These are phyloP conservation scores for Nakaseomyces kungkrabaensis DNA, from an alignment of 1,139 yeast genomes.

Conservation along the genomic window DNA sequence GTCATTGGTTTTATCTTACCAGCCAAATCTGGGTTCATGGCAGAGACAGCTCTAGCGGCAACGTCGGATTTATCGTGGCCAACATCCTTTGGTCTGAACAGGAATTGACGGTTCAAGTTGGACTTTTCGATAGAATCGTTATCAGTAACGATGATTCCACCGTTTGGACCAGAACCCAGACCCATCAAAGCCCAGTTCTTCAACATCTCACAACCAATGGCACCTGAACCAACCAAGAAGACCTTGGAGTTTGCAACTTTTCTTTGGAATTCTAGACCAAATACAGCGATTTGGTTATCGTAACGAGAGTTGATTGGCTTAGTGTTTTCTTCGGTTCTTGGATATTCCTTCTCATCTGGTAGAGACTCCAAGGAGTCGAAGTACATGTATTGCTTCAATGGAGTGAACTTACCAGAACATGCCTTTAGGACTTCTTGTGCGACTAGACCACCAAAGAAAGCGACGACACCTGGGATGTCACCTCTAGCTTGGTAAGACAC, in stretches of 20 bases:
- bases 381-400: constrained; percentile 83
- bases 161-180: constrained; percentile 82
- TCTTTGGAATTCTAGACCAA: constrained; percentile 72
- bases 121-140: constrained; percentile 93
- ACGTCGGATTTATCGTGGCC: constrained; percentile 86
- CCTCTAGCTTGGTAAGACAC: constrained; percentile 82
- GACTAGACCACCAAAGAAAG: constrained; percentile 86
- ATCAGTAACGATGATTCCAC: constrained; percentile 79
- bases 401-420: constrained; percentile 86
- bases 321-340: constrained; percentile 62
- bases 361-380: constrained; percentile 90
- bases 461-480: constrained; percentile 82
- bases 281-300: constrained; percentile 89
- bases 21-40: constrained; percentile 73
- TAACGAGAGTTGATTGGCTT: constrained; percentile 74
- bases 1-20: constrained; percentile 69
- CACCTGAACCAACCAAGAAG: constrained; percentile 95
- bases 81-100: constrained; percentile 89
- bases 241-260: constrained; percentile 66
- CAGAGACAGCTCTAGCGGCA: constrained; percentile 74
- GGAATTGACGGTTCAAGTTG: constrained; percentile 88
- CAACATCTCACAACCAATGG: constrained; percentile 98
- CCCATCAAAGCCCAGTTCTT: constrained; percentile 99
- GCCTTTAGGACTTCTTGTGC: constrained; percentile 97
- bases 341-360: constrained; percentile 48